Conservation (phyloP, 1,284 basidiomycete species). For the Pascua guehoae region DNA sequence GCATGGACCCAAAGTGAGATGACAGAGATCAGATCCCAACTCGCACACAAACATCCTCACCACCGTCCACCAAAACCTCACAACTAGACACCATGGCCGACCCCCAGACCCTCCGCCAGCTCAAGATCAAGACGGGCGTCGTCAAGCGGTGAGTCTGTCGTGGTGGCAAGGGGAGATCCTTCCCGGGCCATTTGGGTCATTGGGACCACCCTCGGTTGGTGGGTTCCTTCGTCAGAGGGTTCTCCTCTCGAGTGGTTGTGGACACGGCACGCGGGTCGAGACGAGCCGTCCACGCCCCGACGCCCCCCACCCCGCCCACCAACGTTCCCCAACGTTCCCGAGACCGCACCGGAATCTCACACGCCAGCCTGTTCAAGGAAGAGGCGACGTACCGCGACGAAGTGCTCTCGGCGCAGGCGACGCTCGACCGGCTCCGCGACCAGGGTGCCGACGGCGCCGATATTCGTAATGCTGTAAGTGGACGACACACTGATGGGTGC, state of each 20-base stretch:
- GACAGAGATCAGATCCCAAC: not conserved
- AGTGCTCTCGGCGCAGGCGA: slow-evolving; percentile 58
- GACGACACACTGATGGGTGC: not conserved
- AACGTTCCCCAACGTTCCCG: not conserved
- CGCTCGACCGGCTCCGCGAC: slow-evolving; percentile 62
- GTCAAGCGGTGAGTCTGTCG: slow-evolving; percentile 60
- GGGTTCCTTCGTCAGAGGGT: no score
- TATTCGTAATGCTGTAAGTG: slow-evolving; percentile 72
- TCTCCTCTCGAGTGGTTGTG: no score
- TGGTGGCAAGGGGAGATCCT: not conserved
- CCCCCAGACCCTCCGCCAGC: slow-evolving; percentile 52
- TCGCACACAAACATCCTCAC: not conserved
- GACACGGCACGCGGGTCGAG: no score
- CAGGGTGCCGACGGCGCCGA: slow-evolving; percentile 72
- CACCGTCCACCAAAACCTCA: not conserved
- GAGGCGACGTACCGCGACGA: slow-evolving; percentile 66
- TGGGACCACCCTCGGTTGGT: no score
- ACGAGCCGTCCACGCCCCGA: not conserved
- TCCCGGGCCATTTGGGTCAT: not conserved
- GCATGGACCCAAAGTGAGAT: not conserved
- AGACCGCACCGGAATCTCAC: no score
- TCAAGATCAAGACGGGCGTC: slow-evolving; percentile 74
- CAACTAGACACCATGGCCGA: slow-evolving; percentile 27
- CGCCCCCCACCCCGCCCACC: no score
- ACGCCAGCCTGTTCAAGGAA: slow-evolving; percentile 67